Evolutionary conservation across 2,329 filamentous ascomycete genomes (phyloP).

Genomic region (Meredithiella fracta): DNA sequence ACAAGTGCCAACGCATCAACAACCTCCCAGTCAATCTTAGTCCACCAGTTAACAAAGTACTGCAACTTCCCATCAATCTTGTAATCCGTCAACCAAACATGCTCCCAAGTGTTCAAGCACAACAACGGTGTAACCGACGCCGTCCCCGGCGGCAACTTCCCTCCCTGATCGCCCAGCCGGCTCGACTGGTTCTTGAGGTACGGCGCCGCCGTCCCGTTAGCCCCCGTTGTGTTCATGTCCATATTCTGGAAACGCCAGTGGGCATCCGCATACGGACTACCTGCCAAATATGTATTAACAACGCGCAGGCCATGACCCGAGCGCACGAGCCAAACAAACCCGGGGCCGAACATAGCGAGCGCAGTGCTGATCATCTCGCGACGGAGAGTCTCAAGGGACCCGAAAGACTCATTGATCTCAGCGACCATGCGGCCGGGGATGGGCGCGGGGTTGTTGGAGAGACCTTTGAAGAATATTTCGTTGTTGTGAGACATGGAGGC

Average conservation of each 20-base stretch:
- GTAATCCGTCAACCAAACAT: conserved; percentile 77
- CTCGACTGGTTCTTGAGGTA: conserved; percentile 19
- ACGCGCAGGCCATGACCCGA: conserved; percentile 41
- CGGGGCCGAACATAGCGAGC: conserved; percentile 84
- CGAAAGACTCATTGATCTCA: conserved; percentile 55
- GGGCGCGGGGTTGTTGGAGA: conserved; percentile 26
- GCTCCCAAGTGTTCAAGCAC: conserved; percentile 93
- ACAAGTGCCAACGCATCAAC: conserved; percentile 33
- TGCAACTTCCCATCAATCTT: conserved; percentile 54
- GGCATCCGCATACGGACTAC: conserved; percentile 70
- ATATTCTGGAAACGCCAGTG: conserved; percentile 56
- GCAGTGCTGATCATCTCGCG: conserved; percentile 68
- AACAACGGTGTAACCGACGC: conserved; percentile 59
- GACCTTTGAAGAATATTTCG: conserved; percentile 58
- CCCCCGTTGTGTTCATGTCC: conserved; percentile 52
- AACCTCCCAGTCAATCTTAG: conserved; percentile 66
- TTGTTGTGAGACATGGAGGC: conserved; percentile 95
- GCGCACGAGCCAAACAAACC: conserved; percentile 89
- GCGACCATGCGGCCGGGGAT: conserved; percentile 41
- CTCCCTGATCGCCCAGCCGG: conserved; percentile 14
- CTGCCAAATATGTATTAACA: conserved; percentile 79
- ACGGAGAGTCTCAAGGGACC: conserved; percentile 66
- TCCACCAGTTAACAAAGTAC: conserved; percentile 75
- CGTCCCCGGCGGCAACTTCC: conserved; percentile 37
- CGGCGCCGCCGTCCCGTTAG: conserved; percentile 23